Evolutionary conservation across 2,329 filamentous ascomycete species (phyloP).

Genomic region (Shiraia bambusicola): DNA sequence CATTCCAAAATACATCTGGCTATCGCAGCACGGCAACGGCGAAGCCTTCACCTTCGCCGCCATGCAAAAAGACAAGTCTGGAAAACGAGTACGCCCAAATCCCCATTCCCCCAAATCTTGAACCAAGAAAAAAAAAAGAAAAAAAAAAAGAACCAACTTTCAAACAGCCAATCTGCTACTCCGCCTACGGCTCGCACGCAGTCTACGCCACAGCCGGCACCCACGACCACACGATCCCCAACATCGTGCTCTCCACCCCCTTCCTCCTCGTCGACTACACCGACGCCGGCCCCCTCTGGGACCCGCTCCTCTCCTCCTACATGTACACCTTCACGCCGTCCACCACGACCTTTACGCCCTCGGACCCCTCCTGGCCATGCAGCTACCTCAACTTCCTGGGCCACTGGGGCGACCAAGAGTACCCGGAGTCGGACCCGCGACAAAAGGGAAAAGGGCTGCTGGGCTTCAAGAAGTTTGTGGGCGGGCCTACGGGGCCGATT

Average conservation of each 20-base stretch:
- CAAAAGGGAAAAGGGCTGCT: constrained; percentile 40
- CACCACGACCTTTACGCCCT: constrained; percentile 37
- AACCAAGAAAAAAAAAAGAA: no score
- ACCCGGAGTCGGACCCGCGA: constrained; percentile 49
- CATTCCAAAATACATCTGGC: constrained; percentile 58
- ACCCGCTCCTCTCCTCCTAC: constrained; percentile 57
- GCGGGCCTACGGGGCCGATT: constrained; percentile 60
- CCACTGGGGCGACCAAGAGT: constrained; percentile 61
- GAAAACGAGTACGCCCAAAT: constrained; percentile 41
- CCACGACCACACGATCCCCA: constrained; percentile 63
- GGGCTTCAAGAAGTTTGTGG: constrained; percentile 50
- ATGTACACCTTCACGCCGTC: constrained; percentile 54
- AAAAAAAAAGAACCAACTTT: no score
- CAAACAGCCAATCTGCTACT: constrained; percentile 52
- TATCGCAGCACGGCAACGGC: constrained; percentile 60
- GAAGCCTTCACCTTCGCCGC: constrained; percentile 60
- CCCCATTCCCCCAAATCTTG: constrained; percentile 1
- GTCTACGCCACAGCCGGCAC: constrained; percentile 60
- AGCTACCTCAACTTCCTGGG: constrained; percentile 59
- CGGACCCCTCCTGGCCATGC: constrained; percentile 43
- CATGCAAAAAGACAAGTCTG: constrained; percentile 52
- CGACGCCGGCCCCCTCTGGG: constrained; percentile 58
- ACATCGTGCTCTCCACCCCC: constrained; percentile 54
- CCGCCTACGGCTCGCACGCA: constrained; percentile 62
- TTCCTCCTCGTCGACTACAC: constrained; percentile 53